Evolutionary conservation across 768 basidiomycete species (phyloP).

Genomic region (Zangia roseola): DNA sequence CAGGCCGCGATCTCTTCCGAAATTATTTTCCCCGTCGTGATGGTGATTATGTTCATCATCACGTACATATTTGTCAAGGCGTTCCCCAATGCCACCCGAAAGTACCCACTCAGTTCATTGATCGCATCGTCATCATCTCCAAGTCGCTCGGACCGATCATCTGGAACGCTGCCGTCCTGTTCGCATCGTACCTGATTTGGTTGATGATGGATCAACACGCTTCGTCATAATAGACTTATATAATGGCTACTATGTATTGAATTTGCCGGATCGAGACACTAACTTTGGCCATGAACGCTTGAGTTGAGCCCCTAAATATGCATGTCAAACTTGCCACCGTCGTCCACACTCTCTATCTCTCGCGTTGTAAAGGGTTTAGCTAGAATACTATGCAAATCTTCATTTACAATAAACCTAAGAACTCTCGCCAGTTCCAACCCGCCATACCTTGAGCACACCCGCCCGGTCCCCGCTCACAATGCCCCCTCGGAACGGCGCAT

Average conservation of each 20-base stretch:
- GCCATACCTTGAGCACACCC: slow-evolving; percentile 91
- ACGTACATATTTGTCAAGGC: slow-evolving; percentile 94
- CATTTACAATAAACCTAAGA: no score
- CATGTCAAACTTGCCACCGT: no score
- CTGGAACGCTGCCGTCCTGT: slow-evolving; percentile 86
- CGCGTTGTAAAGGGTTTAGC: no score
- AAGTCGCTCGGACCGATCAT: slow-evolving; percentile 94
- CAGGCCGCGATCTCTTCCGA: slow-evolving; percentile 86
- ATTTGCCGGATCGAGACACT: no score
- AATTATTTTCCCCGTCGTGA: slow-evolving; percentile 78
- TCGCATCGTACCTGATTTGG: slow-evolving; percentile 85
- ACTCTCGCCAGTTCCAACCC: slow-evolving; percentile 61
- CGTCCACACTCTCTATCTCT: no score
- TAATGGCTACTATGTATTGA: no score
- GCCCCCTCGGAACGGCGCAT: slow-evolving; percentile 90
- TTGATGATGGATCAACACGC: slow-evolving; percentile 87
- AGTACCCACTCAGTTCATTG: slow-evolving; percentile 74
- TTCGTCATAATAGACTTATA: no score
- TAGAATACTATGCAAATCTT: no score
- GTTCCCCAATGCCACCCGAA: slow-evolving; percentile 64
- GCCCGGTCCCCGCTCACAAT: slow-evolving; percentile 89
- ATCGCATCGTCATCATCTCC: slow-evolving; percentile 93
- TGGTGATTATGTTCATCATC: slow-evolving; percentile 84
- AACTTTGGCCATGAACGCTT: no score
- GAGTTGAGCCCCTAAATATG: no score